These are phyloP conservation scores for Kazachstania martiniae DNA, from an alignment of 805 yeast species.

Conservation along the genomic window DNA sequence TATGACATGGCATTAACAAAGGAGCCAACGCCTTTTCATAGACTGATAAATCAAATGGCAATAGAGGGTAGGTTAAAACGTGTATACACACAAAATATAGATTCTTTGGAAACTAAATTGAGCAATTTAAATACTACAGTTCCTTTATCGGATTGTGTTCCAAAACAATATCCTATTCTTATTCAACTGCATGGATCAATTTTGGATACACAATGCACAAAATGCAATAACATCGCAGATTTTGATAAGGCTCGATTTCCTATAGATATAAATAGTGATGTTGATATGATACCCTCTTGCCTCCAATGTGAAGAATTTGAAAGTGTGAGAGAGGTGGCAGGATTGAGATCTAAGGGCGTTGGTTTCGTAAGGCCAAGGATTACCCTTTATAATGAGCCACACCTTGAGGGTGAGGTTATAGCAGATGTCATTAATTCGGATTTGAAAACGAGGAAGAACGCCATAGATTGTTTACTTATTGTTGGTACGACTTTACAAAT, in stretches of 20 bases:
- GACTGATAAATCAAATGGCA: constrained; percentile 47
- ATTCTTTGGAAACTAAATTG: constrained; percentile 60
- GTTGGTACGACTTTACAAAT: constrained; percentile 82
- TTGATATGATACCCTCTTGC: constrained; percentile 40
- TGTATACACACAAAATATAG: constrained; percentile 83
- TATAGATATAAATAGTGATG: neutral
- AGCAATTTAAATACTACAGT: constrained; percentile 36
- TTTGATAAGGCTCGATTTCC: constrained; percentile 44
- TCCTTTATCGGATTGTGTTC: constrained; percentile 33
- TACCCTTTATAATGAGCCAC: constrained; percentile 59
- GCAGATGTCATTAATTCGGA: constrained; percentile 67
- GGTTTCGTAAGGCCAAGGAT: constrained; percentile 58
- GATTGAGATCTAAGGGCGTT: constrained; percentile 53
- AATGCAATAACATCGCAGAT: constrained; percentile 50
- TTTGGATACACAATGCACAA: constrained; percentile 60
- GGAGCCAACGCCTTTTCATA: constrained; percentile 69
- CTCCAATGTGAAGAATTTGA: constrained; percentile 54
- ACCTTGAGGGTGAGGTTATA: constrained; percentile 83
- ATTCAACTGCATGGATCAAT: constrained; percentile 83
- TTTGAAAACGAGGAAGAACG: constrained; percentile 42
- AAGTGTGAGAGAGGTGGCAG: constrained; percentile 41
- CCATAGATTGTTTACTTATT: constrained; percentile 71
- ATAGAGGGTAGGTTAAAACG: constrained; percentile 54
- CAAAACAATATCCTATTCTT: constrained; percentile 41
- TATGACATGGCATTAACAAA: constrained; percentile 43